A percentile compares a stretch with the other conserved stretches of the same genome.
phyloP scores from a whole-genome alignment of 2,329 filamentous ascomycete species.

The Ascochyta lentis region DNA sequence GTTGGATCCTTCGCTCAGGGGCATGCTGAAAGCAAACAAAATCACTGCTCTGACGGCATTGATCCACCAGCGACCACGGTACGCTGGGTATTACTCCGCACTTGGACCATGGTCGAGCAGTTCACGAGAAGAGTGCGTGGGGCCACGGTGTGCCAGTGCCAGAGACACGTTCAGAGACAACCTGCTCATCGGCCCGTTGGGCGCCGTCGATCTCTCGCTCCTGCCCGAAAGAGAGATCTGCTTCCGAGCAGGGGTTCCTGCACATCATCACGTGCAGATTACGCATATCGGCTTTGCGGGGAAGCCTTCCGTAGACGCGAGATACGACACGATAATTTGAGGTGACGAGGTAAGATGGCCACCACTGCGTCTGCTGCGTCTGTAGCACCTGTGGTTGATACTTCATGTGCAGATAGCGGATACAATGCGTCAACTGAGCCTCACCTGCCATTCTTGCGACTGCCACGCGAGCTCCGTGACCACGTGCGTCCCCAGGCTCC shows the following conservation, averaged over 20 bases:
- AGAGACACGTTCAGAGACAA: conserved; percentile 12
- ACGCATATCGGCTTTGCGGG: neutral
- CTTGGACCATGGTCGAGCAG: conserved; percentile 7
- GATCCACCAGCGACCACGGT: conserved; percentile 2
- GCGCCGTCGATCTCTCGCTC: conserved; percentile 21
- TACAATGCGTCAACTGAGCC: conserved; percentile 4
- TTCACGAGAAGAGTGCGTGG: conserved; percentile 12
- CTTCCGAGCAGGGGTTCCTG: conserved; percentile 15
- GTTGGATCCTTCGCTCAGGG: conserved; percentile 9
- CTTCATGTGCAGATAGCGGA: conserved; percentile 4
- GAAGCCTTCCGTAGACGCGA: conserved; percentile 19
- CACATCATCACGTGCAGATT: conserved; percentile 3
- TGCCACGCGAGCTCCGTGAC: conserved; percentile 49
- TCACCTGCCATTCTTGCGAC: conserved; percentile 38
- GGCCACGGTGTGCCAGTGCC: conserved; percentile 9
- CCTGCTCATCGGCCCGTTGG: conserved; percentile 26
- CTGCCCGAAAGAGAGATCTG: conserved; percentile 18
- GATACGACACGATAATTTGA: conserved; percentile 11
- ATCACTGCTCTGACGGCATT: conserved; percentile 3
- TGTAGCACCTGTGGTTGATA: conserved; percentile 15
- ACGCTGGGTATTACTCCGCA: conserved; percentile 7
- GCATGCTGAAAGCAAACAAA: conserved; percentile 1
- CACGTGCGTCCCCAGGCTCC: conserved; percentile 27
- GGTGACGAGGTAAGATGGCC: conserved; percentile 24
- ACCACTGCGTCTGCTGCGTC: conserved; percentile 13